phyloP scores from a whole-genome alignment of 1,284 basidiomycete species.

The Waitea zeae region DNA sequence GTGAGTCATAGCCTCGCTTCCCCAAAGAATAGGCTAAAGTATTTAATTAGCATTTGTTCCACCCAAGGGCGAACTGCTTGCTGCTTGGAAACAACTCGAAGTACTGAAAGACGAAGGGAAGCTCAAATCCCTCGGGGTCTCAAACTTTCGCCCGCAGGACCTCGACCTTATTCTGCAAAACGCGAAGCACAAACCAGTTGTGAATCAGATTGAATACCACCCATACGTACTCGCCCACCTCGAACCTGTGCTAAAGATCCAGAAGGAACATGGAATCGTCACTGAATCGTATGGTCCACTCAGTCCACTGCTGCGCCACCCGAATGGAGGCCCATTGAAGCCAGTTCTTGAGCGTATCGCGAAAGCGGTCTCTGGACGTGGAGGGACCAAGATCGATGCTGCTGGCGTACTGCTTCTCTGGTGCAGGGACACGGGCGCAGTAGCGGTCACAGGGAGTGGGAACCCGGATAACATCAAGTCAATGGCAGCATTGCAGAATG shows the following conservation, averaged over 20 bases:
- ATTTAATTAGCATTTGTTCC: conserved; percentile 13
- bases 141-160: conserved; percentile 51
- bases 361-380: conserved; percentile 10
- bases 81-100: conserved; percentile 21
- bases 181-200: conserved; percentile 38
- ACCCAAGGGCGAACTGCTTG: conserved; percentile 19
- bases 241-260: conserved; percentile 8
- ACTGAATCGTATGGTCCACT: conserved; percentile 9
- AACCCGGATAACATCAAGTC: conserved; percentile 6
- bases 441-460: neutral
- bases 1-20: conserved; percentile 1
- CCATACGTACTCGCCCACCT: conserved; percentile 9
- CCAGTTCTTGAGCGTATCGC: conserved; percentile 16
- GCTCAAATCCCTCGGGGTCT: conserved; percentile 48
- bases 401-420: conserved; percentile 19
- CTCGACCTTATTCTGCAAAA: conserved; percentile 39
- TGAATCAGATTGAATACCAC: conserved; percentile 24
- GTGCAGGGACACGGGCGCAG: conserved; percentile 36
- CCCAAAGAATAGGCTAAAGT: neutral
- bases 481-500: conserved; percentile 1
- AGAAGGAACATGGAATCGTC: conserved; percentile 8
- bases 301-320: conserved; percentile 9
- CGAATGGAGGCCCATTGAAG: conserved; percentile 9
- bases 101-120: conserved; percentile 18
- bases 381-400: conserved; percentile 14